Evolutionary conservation across 2,329 filamentous ascomycete species (phyloP).

Genomic region (Alternaria metachromatica): DNA sequence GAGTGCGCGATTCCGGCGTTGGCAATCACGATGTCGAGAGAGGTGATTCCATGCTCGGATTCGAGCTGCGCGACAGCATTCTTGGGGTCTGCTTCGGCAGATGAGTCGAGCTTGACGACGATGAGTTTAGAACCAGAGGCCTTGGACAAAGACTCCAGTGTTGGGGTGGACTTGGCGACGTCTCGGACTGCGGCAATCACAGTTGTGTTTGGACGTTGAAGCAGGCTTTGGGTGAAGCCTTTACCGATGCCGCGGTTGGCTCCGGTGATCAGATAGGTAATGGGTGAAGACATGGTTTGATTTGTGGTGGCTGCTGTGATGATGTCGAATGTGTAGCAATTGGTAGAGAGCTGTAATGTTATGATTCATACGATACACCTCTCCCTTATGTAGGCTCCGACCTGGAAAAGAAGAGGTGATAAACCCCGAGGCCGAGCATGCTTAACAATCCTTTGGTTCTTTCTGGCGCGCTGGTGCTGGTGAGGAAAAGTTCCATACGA

Average conservation of each 20-base stretch:
- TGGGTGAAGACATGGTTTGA: background rate
- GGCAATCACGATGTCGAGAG: slow-evolving; percentile 60
- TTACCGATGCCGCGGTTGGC: slow-evolving; percentile 19
- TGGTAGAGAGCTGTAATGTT: background rate
- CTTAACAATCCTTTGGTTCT: background rate
- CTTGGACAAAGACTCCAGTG: slow-evolving; percentile 40
- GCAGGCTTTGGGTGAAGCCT: slow-evolving; percentile 9
- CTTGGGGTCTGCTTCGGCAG: slow-evolving; percentile 4
- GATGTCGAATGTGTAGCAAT: background rate
- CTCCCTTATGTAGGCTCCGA: background rate
- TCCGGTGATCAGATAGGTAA: background rate
- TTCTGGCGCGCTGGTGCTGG: background rate
- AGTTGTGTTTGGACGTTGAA: slow-evolving; percentile 20
- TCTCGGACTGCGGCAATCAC: slow-evolving; percentile 26
- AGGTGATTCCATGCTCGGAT: slow-evolving; percentile 41
- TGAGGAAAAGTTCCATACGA: background rate
- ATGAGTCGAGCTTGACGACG: slow-evolving; percentile 24
- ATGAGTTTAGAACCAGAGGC: slow-evolving; percentile 26
- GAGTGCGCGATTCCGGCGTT: slow-evolving; percentile 55
- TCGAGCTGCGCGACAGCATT: slow-evolving; percentile 13
- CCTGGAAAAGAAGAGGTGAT: background rate
- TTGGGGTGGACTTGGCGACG: background rate
- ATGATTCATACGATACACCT: background rate
- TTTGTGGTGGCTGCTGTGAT: background rate
- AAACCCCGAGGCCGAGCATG: background rate